Percentiles rank a stretch among this genome's conserved stretches.
Evolutionary conservation across 2,329 filamentous ascomycete species (phyloP).

Genomic region (Neofusicoccum umdonicola): DNA sequence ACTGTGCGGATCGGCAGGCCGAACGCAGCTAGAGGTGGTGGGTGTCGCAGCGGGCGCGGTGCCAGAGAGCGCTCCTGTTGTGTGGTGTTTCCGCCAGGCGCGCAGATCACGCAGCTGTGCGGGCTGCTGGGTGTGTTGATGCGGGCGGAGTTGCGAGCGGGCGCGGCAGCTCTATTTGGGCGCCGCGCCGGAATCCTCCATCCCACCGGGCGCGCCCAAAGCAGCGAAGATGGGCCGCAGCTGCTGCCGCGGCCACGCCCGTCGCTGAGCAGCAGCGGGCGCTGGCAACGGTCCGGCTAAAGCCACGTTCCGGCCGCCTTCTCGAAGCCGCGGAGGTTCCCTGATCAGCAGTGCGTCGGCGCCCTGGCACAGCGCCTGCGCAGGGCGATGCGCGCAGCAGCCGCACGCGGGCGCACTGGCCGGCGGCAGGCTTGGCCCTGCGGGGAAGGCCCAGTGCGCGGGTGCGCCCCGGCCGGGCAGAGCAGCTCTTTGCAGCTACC

Average conservation of each 20-base stretch:
- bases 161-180: slow-evolving; percentile 4
- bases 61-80: no score
- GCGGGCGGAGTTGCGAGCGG: background rate
- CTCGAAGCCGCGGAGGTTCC: background rate
- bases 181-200: slow-evolving; percentile 7
- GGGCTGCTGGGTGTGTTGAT: no score
- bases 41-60: no score
- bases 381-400: background rate
- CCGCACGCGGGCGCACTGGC: background rate
- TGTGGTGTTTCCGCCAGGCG: no score
- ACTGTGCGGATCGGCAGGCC: no score
- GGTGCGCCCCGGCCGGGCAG: background rate
- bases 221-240: background rate
- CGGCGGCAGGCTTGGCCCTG: background rate
- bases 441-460: background rate
- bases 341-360: background rate
- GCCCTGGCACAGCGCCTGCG: background rate
- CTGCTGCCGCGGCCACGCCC: background rate
- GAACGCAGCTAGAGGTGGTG: no score
- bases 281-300: background rate
- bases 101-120: no score
- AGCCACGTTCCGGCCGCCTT: slow-evolving; percentile 11
- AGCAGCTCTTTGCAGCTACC: background rate
- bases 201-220: background rate
- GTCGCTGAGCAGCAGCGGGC: no score